Evolutionary conservation across 2,329 filamentous ascomycete species (phyloP).

Genomic region (Paraconiothyrium sp.): DNA sequence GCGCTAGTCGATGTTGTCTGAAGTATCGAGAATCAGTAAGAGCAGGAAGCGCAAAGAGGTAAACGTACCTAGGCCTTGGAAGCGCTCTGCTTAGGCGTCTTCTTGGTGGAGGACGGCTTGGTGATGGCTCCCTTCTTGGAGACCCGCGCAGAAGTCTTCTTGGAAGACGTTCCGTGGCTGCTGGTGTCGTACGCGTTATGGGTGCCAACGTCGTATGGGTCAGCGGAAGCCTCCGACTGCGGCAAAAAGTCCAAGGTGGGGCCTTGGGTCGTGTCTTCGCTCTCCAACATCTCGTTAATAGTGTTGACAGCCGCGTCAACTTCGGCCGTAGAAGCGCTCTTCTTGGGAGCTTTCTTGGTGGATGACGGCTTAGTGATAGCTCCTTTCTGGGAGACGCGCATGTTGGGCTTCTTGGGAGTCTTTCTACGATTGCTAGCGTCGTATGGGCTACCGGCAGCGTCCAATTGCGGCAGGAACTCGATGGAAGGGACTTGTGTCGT

Average conservation of each 20-base stretch:
- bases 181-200: conserved; percentile 13
- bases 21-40: not conserved
- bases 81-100: conserved; percentile 5
- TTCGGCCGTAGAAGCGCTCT: not conserved
- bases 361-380: conserved; percentile 3
- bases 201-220: no score
- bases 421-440: conserved; percentile 16
- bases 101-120: conserved; percentile 4
- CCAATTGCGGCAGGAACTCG: conserved; percentile 43
- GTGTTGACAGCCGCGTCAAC: not conserved
- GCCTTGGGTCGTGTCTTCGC: no score
- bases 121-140: conserved; percentile 4
- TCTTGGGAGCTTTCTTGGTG: conserved; percentile 7
- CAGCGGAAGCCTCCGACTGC: no score
- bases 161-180: conserved; percentile 20
- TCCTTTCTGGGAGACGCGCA: conserved; percentile 4
- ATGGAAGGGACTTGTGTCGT: conserved; percentile 40
- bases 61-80: conserved; percentile 5
- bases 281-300: no score
- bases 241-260: no score
- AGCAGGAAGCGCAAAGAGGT: no score
- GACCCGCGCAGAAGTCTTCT: conserved; percentile 18
- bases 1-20: not conserved
- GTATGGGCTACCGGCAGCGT: conserved; percentile 20
- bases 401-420: conserved; percentile 19